Percentiles rank a stretch among this genome's conserved stretches.
Conservation (phyloP, 2,329 filamentous ascomycete species). For the Monosporascus cannonballus region DNA sequence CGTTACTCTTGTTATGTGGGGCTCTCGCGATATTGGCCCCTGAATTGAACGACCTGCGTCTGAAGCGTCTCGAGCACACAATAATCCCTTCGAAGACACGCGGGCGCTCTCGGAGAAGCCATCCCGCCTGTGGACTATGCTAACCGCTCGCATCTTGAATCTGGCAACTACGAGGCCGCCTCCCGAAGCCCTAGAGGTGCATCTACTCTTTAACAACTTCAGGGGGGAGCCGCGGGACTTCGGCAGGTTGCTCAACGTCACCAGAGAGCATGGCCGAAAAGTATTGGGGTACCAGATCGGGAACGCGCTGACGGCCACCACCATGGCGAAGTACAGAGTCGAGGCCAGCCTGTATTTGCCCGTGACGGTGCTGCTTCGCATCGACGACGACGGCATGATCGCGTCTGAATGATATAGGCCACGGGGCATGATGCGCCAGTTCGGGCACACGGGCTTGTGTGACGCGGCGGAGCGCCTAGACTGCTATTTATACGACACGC, state of each 20-base stretch:
- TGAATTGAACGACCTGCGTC: not conserved
- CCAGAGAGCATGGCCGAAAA: constrained; percentile 1
- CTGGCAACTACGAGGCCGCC: not conserved
- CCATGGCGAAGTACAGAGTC: not conserved
- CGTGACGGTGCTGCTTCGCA: constrained; percentile 2
- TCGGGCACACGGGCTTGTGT: constrained; percentile 1
- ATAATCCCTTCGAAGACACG: constrained; percentile 1
- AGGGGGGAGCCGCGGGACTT: constrained; percentile 4
- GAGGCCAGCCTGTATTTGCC: constrained; percentile 3
- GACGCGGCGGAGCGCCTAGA: constrained; percentile 4
- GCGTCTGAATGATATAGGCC: constrained; percentile 2
- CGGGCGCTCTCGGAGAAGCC: not conserved
- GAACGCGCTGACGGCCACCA: constrained; percentile 6
- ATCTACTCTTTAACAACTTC: constrained; percentile 8
- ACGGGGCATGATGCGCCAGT: constrained; percentile 1
- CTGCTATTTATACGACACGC: not conserved
- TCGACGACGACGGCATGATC: constrained; percentile 1
- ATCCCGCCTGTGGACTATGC: not conserved
- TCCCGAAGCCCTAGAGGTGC: constrained; percentile 3
- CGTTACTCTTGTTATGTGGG: not conserved
- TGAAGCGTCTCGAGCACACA: not conserved
- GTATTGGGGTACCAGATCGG: constrained; percentile 5
- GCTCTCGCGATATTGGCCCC: not conserved
- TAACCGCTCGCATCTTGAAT: not conserved
- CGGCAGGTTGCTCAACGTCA: not conserved